phyloP scores from a whole-genome alignment of 2,329 filamentous ascomycete species.

The Capronia americana region DNA sequence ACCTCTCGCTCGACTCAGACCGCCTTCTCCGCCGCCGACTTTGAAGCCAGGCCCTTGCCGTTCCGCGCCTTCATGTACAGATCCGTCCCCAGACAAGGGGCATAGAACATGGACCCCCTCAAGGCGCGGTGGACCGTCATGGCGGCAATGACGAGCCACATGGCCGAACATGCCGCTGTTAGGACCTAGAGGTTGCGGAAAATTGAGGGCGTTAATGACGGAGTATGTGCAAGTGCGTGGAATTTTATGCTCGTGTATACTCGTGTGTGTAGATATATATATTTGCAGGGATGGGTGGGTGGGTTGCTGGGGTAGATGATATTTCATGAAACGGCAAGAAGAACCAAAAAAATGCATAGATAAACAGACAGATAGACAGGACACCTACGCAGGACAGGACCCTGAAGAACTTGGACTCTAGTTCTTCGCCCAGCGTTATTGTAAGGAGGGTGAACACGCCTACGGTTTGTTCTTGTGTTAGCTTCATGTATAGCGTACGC shows the following conservation, averaged over 20 bases:
- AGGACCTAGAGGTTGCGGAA: not conserved
- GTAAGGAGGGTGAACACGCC: conserved; percentile 43
- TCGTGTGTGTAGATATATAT: too few species aligned
- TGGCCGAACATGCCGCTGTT: conserved; percentile 39
- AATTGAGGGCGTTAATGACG: not conserved
- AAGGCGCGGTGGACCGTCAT: conserved; percentile 56
- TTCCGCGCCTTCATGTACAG: conserved; percentile 34
- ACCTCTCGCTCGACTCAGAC: not conserved
- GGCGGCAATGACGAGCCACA: conserved; percentile 62
- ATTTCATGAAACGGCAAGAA: not conserved
- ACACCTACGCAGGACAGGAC: conserved; percentile 57
- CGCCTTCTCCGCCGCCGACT: not conserved
- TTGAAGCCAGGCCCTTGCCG: not conserved
- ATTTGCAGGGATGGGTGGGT: too few species aligned
- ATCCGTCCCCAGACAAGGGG: conserved; percentile 55
- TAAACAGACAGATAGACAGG: not conserved
- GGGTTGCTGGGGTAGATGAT: not conserved
- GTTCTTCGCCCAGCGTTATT: conserved; percentile 52
- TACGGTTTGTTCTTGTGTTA: not conserved
- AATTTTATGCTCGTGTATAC: too few species aligned
- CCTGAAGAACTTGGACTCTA: conserved; percentile 62
- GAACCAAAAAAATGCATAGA: not conserved
- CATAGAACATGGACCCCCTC: conserved; percentile 59
- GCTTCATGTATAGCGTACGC: too few species aligned
- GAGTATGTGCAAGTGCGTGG: not conserved